Percentiles rank a stretch among this genome's conserved stretches.
These are phyloP conservation scores for Ophiorrhiza pumila DNA, from an alignment of 257 asterid genomes.

Conservation along the genomic window DNA sequence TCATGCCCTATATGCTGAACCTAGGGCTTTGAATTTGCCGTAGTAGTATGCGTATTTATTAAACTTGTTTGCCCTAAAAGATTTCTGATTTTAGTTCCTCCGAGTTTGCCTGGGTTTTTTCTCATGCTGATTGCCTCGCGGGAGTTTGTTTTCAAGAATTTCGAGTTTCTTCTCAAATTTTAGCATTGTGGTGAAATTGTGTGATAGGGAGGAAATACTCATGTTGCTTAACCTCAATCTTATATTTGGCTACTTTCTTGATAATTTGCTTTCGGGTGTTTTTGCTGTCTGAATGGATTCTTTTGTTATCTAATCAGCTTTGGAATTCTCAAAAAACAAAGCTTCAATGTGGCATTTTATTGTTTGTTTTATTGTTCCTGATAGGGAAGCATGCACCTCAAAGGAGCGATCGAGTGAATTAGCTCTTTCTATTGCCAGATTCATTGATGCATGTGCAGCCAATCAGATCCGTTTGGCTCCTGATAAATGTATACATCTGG, in stretches of 20 bases:
- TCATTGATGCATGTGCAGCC: slow-evolving; percentile 56
- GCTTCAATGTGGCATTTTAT: not conserved
- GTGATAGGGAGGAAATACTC: too few relatives aligned
- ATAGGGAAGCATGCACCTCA: slow-evolving; percentile 72
- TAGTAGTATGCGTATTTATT: not conserved
- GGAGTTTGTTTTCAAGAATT: not conserved
- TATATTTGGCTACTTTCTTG: not conserved
- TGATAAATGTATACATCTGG: slow-evolving; percentile 64
- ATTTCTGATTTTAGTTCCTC: not conserved
- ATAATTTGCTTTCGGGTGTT: not conserved
- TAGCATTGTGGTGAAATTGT: too few relatives aligned
- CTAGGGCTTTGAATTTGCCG: slow-evolving; percentile 12
- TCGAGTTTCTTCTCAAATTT: too few relatives aligned
- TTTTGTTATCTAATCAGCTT: not conserved
- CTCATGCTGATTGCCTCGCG: not conserved
- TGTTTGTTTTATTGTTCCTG: slow-evolving; percentile 14
- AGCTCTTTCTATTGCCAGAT: slow-evolving; percentile 55
- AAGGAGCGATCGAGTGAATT: slow-evolving; percentile 58
- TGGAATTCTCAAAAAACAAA: not conserved
- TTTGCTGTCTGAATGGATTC: not conserved
- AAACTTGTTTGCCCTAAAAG: not conserved
- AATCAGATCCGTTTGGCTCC: slow-evolving; percentile 83
- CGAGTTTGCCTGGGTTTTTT: not conserved
- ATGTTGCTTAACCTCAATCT: too few relatives aligned
- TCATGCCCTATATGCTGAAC: not conserved